Conservation (phyloP, 495 filamentous ascomycete genomes). For the Sphaerosporella brunnea region DNA sequence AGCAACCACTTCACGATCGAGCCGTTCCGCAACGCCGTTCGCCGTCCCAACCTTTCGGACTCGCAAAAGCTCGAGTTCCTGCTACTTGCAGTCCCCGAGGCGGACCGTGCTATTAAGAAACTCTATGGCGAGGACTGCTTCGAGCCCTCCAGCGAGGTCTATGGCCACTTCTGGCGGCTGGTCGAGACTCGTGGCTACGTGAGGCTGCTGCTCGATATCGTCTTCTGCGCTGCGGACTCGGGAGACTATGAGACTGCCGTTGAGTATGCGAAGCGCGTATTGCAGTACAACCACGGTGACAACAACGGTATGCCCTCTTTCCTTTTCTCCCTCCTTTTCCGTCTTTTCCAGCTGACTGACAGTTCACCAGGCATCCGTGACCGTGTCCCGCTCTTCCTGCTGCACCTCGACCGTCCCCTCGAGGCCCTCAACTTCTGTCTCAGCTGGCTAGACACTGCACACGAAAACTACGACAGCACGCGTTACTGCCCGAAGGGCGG, state of each 20-base stretch:
- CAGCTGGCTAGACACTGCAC: slow-evolving; percentile 10
- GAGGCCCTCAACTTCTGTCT: slow-evolving; percentile 16
- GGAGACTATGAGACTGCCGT: slow-evolving; percentile 11
- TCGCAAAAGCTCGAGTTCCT: slow-evolving; percentile 12
- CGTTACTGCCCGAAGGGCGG: slow-evolving; percentile 12
- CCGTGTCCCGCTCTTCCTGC: slow-evolving; percentile 11
- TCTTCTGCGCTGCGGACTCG: slow-evolving; percentile 5
- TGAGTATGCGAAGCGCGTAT: slow-evolving; percentile 3
- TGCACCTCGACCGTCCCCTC: slow-evolving; percentile 11
- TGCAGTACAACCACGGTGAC: slow-evolving; percentile 14
- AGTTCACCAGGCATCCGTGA: slow-evolving; percentile 8
- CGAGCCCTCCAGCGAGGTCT: slow-evolving; percentile 6
- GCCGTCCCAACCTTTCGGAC: slow-evolving; percentile 4
- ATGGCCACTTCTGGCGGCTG: slow-evolving; percentile 14
- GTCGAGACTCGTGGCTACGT: slow-evolving; percentile 9
- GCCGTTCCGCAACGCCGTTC: slow-evolving; percentile 1
- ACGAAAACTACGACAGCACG: slow-evolving; percentile 8
- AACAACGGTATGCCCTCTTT: slow-evolving; percentile 9
- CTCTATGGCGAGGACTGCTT: slow-evolving; percentile 10
- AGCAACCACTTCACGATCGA: slow-evolving; percentile 1
- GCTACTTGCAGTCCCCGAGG: slow-evolving; percentile 10
- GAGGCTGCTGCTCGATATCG: slow-evolving; percentile 11
- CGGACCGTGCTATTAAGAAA: slow-evolving; percentile 8
- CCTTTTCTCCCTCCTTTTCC: not conserved
- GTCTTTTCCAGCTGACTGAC: not conserved